phyloP scores from a whole-genome alignment of 2,329 filamentous ascomycete genomes.

The Graphilbum ipis-grandicollis region DNA sequence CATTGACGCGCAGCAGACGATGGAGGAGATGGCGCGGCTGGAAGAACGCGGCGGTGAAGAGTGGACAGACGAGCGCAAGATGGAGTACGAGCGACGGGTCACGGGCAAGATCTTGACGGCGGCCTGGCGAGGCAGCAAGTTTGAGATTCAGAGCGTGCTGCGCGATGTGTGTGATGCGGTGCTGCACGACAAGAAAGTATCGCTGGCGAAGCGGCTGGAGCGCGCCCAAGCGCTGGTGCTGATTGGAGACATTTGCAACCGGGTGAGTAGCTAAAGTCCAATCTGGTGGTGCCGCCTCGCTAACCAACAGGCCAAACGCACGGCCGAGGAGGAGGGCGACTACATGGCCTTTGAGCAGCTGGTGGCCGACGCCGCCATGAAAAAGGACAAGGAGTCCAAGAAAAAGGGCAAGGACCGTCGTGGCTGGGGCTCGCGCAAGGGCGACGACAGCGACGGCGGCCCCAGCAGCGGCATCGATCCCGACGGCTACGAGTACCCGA shows the following conservation, averaged over 20 bases:
- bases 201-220: conserved; percentile 72
- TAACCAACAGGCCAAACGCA: conserved; percentile 59
- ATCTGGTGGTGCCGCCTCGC: no score
- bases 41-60: conserved; percentile 91
- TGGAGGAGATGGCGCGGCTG: conserved; percentile 96
- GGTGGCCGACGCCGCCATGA: conserved; percentile 87
- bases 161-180: conserved; percentile 87
- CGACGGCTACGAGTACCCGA: conserved; percentile 4
- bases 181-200: conserved; percentile 61
- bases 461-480: neutral
- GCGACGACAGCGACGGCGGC: neutral
- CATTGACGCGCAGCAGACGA: conserved; percentile 92
- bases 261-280: conserved; percentile 51
- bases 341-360: conserved; percentile 98
- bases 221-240: conserved; percentile 78
- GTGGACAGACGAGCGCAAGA: conserved; percentile 95
- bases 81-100: conserved; percentile 86
- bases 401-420: conserved; percentile 32
- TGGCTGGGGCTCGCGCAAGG: neutral
- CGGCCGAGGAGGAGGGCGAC: conserved; percentile 91
- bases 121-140: conserved; percentile 90
- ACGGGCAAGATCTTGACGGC: conserved; percentile 97
- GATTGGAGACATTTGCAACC: conserved; percentile 74
- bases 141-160: conserved; percentile 92
- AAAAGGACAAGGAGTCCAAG: conserved; percentile 79